Percentiles rank a stretch among this genome's conserved stretches.
These are phyloP conservation scores for Platanus orientalis DNA, from an alignment of 164 flowering plant species.

Conservation along the genomic window DNA sequence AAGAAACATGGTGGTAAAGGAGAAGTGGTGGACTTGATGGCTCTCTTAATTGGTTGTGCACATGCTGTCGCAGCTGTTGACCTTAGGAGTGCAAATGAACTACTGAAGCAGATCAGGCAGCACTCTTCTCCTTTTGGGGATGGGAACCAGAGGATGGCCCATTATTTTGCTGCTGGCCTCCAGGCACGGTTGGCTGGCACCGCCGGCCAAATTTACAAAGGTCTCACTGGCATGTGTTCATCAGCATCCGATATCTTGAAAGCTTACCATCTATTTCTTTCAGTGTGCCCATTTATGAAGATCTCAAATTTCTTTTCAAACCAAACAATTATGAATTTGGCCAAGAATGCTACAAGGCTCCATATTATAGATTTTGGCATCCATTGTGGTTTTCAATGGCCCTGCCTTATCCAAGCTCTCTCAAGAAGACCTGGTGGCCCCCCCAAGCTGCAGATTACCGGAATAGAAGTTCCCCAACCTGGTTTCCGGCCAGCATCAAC, in stretches of 20 bases:
- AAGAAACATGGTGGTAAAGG: conserved; percentile 48
- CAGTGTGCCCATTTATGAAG: conserved; percentile 76
- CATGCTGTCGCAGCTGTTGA: conserved; percentile 84
- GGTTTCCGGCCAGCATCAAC: conserved; percentile 81
- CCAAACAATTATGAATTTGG: conserved; percentile 34
- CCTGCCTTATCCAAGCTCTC: conserved; percentile 66
- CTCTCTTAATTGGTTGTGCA: conserved; percentile 76
- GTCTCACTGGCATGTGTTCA: conserved; percentile 45
- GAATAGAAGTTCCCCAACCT: conserved; percentile 85
- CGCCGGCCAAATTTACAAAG: conserved; percentile 67
- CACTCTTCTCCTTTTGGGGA: conserved; percentile 82
- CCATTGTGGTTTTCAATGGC: conserved; percentile 91
- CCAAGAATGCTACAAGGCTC: conserved; percentile 40
- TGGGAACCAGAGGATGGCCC: conserved; percentile 72
- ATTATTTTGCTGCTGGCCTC: conserved; percentile 71
- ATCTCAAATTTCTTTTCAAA: conserved; percentile 55
- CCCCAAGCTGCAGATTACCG: conserved; percentile 76
- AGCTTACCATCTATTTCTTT: conserved; percentile 63
- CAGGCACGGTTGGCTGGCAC: conserved; percentile 88
- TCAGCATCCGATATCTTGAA: conserved; percentile 68
- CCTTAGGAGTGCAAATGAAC: conserved; percentile 52
- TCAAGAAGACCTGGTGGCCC: conserved; percentile 66
- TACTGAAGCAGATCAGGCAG: conserved; percentile 67
- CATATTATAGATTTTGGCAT: conserved; percentile 93
- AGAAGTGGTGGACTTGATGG: conserved; percentile 77